A percentile compares a stretch with the other conserved stretches of the same genome.
Evolutionary conservation across 2,329 filamentous ascomycete genomes (phyloP).

Genomic region (Pyrenochaeta sp.): DNA sequence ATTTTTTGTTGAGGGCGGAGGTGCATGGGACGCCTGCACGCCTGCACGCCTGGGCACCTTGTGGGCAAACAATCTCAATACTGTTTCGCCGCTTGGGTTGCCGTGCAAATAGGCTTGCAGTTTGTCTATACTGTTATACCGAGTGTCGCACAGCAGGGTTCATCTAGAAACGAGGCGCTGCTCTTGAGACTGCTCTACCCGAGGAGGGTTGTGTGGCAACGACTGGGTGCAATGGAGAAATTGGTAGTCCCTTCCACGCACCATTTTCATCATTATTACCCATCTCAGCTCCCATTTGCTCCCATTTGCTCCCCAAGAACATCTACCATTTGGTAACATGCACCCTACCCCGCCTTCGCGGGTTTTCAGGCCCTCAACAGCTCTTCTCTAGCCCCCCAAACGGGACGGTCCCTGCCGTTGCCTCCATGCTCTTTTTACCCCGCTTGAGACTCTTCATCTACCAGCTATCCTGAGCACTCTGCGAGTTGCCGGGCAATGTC

Average conservation of each 20-base stretch:
- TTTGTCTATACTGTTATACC: neutral
- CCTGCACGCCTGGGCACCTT: conserved; percentile 29
- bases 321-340: neutral
- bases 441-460: conserved; percentile 7
- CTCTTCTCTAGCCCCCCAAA: neutral
- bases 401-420: conserved; percentile 23
- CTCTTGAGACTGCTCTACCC: too few relatives aligned
- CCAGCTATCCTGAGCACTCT: conserved; percentile 6
- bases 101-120: conserved; percentile 1
- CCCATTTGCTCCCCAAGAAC: too few relatives aligned
- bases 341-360: conserved; percentile 10
- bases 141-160: conserved; percentile 1
- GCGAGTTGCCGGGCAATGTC: conserved; percentile 11
- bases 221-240: too few relatives aligned
- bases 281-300: neutral
- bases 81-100: neutral
- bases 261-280: neutral
- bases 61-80: conserved; percentile 6
- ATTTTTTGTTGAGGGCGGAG: conserved; percentile 29
- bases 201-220: too few relatives aligned
- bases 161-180: neutral
- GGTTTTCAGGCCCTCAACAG: neutral
- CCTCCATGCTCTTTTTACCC: conserved; percentile 5
- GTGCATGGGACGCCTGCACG: conserved; percentile 25
- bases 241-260: too few relatives aligned